Conservation (phyloP, 805 yeast species). For the Cyberlindnera amylophila region DNA sequence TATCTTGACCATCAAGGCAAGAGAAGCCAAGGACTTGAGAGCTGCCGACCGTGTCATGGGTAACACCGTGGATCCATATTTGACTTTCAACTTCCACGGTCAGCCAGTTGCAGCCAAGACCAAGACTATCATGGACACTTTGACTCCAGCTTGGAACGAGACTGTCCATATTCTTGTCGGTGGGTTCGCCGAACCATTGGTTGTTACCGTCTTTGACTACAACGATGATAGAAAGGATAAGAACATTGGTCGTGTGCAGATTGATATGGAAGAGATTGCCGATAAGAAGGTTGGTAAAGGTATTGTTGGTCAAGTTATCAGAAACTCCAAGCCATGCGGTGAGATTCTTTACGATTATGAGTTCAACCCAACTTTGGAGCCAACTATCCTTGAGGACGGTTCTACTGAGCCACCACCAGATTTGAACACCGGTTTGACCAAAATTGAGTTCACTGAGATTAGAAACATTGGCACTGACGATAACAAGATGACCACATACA, state of each 20-base stretch:
- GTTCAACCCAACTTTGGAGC: conserved; percentile 67
- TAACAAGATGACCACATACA: conserved; percentile 58
- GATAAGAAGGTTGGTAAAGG: conserved; percentile 47
- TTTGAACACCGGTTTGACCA: conserved; percentile 86
- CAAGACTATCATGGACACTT: conserved; percentile 60
- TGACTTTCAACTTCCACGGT: conserved; percentile 62
- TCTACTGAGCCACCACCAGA: conserved; percentile 84
- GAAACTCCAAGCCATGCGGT: conserved; percentile 86
- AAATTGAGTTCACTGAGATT: conserved; percentile 61
- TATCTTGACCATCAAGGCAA: conserved; percentile 66
- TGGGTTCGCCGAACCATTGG: conserved; percentile 78
- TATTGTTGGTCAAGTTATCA: conserved; percentile 53
- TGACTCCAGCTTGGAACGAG: conserved; percentile 82
- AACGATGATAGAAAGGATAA: conserved; percentile 80
- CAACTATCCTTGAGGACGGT: conserved; percentile 69
- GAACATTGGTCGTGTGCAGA: conserved; percentile 69
- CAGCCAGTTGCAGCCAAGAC: conserved; percentile 68
- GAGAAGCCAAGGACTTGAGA: conserved; percentile 62
- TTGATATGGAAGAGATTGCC: conserved; percentile 65
- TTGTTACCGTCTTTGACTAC: conserved; percentile 67
- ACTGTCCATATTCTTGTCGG: conserved; percentile 64
- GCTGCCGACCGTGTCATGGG: conserved; percentile 64
- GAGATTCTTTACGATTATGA: conserved; percentile 63
- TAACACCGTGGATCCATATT: conserved; percentile 87
- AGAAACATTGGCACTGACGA: conserved; percentile 39